Conservation (phyloP, 2,329 filamentous ascomycete genomes). For the Pseudogymnoascus sp. region DNA sequence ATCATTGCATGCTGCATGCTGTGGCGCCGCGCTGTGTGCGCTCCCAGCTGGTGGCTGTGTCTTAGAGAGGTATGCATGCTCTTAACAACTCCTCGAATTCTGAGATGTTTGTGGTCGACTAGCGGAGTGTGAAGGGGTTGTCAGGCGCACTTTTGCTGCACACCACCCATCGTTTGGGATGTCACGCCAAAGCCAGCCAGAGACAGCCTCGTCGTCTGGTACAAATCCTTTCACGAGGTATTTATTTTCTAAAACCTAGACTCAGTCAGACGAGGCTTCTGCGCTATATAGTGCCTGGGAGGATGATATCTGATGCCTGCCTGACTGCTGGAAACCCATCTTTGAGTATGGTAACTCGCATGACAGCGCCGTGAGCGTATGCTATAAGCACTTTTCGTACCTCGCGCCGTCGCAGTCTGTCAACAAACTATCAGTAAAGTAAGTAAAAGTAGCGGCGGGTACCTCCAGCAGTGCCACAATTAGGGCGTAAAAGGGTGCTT, state of each 20-base stretch:
- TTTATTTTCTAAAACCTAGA: not conserved
- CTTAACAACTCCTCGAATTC: not conserved
- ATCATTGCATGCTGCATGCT: not conserved
- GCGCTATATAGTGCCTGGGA: not conserved
- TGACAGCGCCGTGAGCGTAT: not conserved
- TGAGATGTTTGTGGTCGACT: not conserved
- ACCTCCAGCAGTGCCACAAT: not conserved
- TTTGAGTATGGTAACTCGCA: not conserved
- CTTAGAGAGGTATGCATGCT: not conserved
- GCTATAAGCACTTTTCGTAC: not conserved
- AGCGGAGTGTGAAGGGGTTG: not conserved
- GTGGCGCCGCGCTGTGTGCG: not conserved
- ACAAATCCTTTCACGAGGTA: not conserved
- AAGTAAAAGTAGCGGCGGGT: not conserved
- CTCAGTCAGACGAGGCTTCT: not conserved
- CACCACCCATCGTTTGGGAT: not conserved
- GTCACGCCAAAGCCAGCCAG: not conserved
- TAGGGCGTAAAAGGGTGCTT: not conserved
- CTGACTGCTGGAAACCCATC: not conserved
- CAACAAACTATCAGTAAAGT: not conserved
- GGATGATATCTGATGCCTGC: not conserved
- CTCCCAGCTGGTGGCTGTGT: slow-evolving; percentile 1
- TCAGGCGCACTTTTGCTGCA: not conserved
- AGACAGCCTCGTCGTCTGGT: slow-evolving; percentile 6
- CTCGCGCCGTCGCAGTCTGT: not conserved